Evolutionary conservation across 2,329 filamentous ascomycete species (phyloP).

Genomic region (Dothistroma pini): DNA sequence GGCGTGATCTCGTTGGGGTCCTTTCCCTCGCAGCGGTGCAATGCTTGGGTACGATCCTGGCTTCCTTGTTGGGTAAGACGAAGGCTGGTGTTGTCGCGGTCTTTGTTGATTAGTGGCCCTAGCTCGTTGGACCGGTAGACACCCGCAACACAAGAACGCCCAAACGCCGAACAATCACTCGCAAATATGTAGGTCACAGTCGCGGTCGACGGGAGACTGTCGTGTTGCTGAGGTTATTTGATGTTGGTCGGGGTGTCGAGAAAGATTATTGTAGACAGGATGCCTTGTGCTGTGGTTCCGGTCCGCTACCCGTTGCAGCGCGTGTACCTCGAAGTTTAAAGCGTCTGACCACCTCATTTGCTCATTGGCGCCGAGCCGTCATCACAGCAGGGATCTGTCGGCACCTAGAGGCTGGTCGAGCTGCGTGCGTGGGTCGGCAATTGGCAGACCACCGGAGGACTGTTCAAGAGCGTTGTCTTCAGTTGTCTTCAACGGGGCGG

Average conservation of each 20-base stretch:
- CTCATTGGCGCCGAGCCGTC: neutral
- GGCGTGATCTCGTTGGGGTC: neutral
- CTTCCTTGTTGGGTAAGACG: constrained; percentile 1
- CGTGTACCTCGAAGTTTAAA: neutral
- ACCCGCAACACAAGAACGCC: neutral
- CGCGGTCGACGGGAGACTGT: neutral
- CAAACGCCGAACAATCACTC: neutral
- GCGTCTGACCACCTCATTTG: neutral
- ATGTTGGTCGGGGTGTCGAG: neutral
- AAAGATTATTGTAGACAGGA: neutral
- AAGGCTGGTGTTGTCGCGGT: constrained; percentile 3
- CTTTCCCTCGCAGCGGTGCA: neutral
- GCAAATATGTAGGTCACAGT: neutral
- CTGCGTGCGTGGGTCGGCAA: neutral
- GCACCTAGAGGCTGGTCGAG: neutral
- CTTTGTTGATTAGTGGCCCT: neutral
- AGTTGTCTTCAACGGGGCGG: too few species aligned
- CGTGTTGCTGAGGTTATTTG: neutral
- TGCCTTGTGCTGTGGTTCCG: neutral
- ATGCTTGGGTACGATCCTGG: constrained; percentile 1
- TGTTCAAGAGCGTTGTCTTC: neutral
- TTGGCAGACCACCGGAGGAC: neutral
- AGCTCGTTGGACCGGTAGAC: neutral
- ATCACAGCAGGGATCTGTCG: neutral
- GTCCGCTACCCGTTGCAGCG: neutral